Evolutionary conservation across 2,329 filamentous ascomycete species (phyloP), one percentile per base, ranked within the genome.

Genomic region (Sclerotinia glacialis): DNA sequence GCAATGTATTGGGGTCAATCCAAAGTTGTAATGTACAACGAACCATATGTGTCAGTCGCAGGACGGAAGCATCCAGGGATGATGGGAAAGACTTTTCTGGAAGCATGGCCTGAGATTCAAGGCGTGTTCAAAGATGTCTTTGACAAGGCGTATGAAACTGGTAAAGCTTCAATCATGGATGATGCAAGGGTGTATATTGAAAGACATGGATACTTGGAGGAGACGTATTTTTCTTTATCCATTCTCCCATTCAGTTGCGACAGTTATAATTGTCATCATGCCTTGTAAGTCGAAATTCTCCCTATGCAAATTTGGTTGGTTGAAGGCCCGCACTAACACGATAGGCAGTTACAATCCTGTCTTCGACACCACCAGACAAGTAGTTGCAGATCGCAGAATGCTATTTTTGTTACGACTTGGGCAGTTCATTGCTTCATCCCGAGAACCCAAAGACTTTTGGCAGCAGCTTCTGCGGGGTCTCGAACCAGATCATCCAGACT

Each of bases 1-100:
- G 88, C 89, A 8, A 86, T 93, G 82, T 94, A 93, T 76, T 94
- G 91, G 91, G 91, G 91, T 0, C 81, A 83, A 3, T 86, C 93
- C 53, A 80, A 85, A 47, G 84, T 88, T 21, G 83, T 85, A 9
- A 88, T 91, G 47, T 91, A 91, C 77, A 91, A 91, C 72, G 88
- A 91, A 74, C 86, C 88, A 0, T 90, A 90, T 73, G 83, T 89
- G 49, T 78, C 86, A 11, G 79, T 94, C 49, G 89, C 89, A 5
- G 91, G 91, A 5, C 82, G 89, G 71, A 93, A 93, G 72, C 91
- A 95, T 74, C 91, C 91, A 0, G 72, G 74, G 2, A 77, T 94
- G 6, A 93, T 95, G 89, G 72, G 81, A 76, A 44, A 75, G 26
- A 69, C 75, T 1, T 80, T 81, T 40, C 69, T 72, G 0, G 77